These are phyloP conservation scores for Pisolithus tinctorius DNA, from an alignment of 768 basidiomycete genomes.

Conservation along the genomic window DNA sequence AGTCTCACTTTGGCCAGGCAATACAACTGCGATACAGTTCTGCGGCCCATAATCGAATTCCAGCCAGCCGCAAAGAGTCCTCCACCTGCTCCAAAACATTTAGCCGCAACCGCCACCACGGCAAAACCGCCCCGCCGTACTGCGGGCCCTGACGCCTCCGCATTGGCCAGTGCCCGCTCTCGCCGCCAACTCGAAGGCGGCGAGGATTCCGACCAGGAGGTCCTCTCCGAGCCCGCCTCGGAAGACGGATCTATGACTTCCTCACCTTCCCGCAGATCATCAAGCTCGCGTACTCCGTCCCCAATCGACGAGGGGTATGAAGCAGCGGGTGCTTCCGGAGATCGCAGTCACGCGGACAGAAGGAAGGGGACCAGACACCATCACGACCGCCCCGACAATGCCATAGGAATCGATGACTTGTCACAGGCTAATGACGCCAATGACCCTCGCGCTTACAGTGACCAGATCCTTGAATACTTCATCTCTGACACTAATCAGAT, in stretches of 20 bases:
- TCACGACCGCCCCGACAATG: conserved; percentile 40
- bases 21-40: conserved; percentile 81
- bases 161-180: conserved; percentile 47
- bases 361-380: conserved; percentile 45
- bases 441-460: conserved; percentile 75
- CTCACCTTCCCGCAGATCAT: conserved; percentile 79
- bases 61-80: conserved; percentile 85
- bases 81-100: conserved; percentile 93
- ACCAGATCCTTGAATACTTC: conserved; percentile 97
- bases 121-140: conserved; percentile 24
- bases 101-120: conserved; percentile 61
- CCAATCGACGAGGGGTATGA: conserved; percentile 53
- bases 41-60: conserved; percentile 94
- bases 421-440: conserved; percentile 37
- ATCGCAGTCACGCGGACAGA: conserved; percentile 31
- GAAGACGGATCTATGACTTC: conserved; percentile 88
- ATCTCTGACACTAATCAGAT: conserved; percentile 94
- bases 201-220: conserved; percentile 58
- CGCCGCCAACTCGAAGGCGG: conserved; percentile 43
- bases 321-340: conserved; percentile 19
- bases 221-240: conserved; percentile 64
- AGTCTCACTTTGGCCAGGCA: conserved; percentile 83
- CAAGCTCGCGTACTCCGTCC: conserved; percentile 90
- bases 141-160: background rate
- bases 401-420: conserved; percentile 36